Percentiles rank a stretch among this genome's conserved stretches.
These are phyloP conservation scores for Colletotrichum abscissum DNA, from an alignment of 2,329 filamentous ascomycete species.

Conservation along the genomic window DNA sequence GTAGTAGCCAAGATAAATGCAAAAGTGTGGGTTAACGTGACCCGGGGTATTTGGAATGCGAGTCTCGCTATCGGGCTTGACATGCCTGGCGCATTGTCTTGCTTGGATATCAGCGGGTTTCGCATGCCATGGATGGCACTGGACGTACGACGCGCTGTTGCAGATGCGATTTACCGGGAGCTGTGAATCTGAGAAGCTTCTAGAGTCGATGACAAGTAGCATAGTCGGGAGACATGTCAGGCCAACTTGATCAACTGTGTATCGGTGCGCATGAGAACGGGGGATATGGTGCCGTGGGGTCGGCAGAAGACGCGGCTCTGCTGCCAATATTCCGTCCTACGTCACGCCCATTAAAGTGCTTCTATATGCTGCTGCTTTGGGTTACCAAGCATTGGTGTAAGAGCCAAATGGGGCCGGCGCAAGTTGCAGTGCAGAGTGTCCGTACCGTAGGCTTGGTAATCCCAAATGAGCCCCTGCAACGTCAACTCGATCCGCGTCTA, in stretches of 20 bases:
- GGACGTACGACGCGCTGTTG: not conserved
- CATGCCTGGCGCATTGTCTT: not conserved
- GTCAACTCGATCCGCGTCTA: not conserved
- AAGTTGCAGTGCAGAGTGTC: not conserved
- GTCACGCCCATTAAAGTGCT: constrained; percentile 1
- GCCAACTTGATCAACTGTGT: not conserved
- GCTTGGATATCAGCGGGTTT: not conserved
- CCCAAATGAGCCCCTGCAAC: not conserved
- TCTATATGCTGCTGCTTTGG: not conserved
- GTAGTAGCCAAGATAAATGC: not conserved
- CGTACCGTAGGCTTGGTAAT: not conserved
- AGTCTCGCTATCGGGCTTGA: constrained; percentile 1
- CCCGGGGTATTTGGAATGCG: constrained; percentile 23
- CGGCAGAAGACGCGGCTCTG: not conserved
- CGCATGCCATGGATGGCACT: constrained; percentile 6
- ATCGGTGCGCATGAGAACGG: constrained; percentile 6
- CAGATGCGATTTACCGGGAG: not conserved
- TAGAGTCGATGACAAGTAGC: not conserved
- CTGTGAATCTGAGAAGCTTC: not conserved
- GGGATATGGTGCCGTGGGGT: constrained; percentile 6
- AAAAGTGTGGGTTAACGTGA: not conserved
- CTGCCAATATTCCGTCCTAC: not conserved
- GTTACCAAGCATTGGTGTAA: not conserved
- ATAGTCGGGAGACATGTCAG: not conserved
- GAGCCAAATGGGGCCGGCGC: not conserved